These are phyloP conservation scores for Penicillium antarcticum DNA, from an alignment of 495 filamentous ascomycete species.

Conservation along the genomic window DNA sequence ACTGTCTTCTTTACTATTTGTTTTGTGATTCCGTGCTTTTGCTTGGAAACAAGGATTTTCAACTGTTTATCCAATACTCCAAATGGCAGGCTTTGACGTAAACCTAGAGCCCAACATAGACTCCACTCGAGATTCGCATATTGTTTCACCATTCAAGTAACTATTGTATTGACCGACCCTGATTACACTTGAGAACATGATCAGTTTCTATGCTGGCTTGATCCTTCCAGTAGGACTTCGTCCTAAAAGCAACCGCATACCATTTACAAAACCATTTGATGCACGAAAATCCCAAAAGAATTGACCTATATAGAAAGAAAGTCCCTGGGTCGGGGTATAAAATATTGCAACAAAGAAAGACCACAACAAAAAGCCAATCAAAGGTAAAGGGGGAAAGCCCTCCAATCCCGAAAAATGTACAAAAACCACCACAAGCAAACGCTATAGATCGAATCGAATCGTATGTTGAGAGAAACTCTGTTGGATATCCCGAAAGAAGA, in stretches of 20 bases:
- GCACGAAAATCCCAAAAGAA: constrained; percentile 1
- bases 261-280: no score
- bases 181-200: no score
- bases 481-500: constrained; percentile 4
- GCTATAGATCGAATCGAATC: not conserved
- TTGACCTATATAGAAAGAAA: not conserved
- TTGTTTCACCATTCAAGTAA: not conserved
- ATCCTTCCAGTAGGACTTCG: no score
- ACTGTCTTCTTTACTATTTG: constrained; percentile 1
- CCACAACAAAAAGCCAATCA: not conserved
- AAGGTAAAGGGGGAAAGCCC: not conserved
- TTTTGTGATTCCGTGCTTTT: not conserved
- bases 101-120: not conserved
- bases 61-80: not conserved
- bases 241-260: no score
- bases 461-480: not conserved
- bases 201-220: no score
- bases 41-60: constrained; percentile 11
- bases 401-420: constrained; percentile 3
- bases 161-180: constrained; percentile 22
- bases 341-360: not conserved
- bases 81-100: not conserved
- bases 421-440: not conserved
- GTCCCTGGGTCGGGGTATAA: constrained; percentile 3
- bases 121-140: not conserved